Conservation (phyloP, 768 basidiomycete species). For the Mycena metata region DNA sequence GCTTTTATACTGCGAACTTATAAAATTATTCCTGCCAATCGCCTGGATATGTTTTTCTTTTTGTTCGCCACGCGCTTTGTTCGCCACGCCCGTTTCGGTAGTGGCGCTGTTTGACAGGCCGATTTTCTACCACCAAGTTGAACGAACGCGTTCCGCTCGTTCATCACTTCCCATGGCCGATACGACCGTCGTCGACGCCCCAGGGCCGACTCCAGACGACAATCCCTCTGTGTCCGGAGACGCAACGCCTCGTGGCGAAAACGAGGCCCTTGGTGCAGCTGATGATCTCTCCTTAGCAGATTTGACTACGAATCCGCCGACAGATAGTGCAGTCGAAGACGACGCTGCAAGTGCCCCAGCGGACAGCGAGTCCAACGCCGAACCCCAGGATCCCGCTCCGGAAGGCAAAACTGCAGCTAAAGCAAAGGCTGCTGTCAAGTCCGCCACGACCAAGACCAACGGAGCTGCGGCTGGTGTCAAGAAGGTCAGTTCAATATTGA, state of each 20-base stretch:
- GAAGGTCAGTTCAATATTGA: conserved; percentile 64
- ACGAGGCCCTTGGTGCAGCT: conserved; percentile 42
- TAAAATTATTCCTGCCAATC: background rate
- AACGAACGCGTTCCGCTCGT: conserved; percentile 12
- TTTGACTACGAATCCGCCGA: conserved; percentile 32
- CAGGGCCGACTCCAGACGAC: conserved; percentile 35
- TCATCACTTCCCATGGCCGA: conserved; percentile 33
- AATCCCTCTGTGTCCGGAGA: conserved; percentile 22
- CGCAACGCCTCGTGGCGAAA: conserved; percentile 47
- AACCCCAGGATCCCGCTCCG: conserved; percentile 36
- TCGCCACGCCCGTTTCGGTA: background rate
- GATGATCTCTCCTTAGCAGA: conserved; percentile 40
- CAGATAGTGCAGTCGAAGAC: conserved; percentile 32
- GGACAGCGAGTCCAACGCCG: conserved; percentile 22
- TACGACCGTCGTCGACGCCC: conserved; percentile 29
- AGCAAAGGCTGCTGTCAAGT: conserved; percentile 55
- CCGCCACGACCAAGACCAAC: conserved; percentile 59
- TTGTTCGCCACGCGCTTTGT: conserved; percentile 5
- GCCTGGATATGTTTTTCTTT: background rate
- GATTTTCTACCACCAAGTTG: background rate
- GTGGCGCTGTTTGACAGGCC: background rate
- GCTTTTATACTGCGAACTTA: no score
- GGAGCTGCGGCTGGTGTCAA: conserved; percentile 70
- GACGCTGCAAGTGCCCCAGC: conserved; percentile 1
- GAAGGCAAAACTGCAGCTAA: conserved; percentile 48